Base-by-base conservation (phyloP, 352 stramenopile genomes). In the Pythium myriotylum region DNA sequence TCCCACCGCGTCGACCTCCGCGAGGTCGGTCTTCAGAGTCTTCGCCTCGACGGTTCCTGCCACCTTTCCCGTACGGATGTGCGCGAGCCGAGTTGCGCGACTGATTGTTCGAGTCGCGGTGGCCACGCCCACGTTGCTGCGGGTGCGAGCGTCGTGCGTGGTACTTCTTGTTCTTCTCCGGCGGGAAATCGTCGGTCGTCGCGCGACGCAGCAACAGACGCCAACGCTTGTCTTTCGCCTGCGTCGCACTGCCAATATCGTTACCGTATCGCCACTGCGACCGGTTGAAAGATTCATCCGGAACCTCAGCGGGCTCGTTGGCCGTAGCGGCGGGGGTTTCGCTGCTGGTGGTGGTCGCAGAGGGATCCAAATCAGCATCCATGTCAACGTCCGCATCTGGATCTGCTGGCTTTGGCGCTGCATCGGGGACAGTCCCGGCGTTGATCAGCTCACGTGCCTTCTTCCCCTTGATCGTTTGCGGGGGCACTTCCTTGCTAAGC, bases 91-190 rank as follows among this genome's bases (percentile, higher is more conserved):
- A 42, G 17, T 61, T 42, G 41, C 54, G 45, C 24, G 47, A 52
- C 49, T 57, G 27, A 32, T 73, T 62, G 22, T 45, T 40, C 19
- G 43, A 6, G 29, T 65, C 41, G 17, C 49, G 59, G 54, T 70
- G 67, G 23, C 67, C 65, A 19, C 64, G 54, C 9, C 70, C 47
- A 7, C 67, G 62, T 43, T 72, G 49, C 51, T 56, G 47, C 13
- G 56, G 27, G 7, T 54, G 47, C 32, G 54, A 29, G 39, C 64
- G 65, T n/a, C 83, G 81, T 26, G 84, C 74, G 55, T 92, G 83
- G 69, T 92, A 92, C 59, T 79, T 76, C 59, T 89, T 90, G 37
- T 78, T 62, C 62, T 94, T 94, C 64, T 94, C 85, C 0, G 85
- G 68, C 23, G 85, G 85, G 57, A 94, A 92, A 48, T 94, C 85